Evolutionary conservation across 2,329 filamentous ascomycete genomes (phyloP), one percentile per base, ranked within the genome.

Genomic region (Alternaria sp.): DNA sequence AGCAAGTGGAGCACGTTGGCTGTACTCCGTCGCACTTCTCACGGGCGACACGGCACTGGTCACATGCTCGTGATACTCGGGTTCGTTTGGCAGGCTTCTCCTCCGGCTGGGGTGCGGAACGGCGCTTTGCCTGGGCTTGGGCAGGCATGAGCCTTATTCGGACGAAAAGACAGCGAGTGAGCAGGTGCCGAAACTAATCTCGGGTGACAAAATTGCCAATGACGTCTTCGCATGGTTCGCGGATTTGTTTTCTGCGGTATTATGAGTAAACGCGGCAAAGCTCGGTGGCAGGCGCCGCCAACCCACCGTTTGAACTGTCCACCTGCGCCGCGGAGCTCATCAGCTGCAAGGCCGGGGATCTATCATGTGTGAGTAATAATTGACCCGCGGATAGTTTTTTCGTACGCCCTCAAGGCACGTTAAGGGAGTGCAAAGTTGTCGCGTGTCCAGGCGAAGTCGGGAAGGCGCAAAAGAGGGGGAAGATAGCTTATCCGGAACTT

Each of bases 11-110:
- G 76, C 91, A 93, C 13, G 83, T 82, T 6, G 90, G 90, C 67
- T 89, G 87, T 11, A 83, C 82, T 15, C 91, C 91, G 72, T 93
- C 90, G 78, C 91, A 93, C 74, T 91, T 92, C 77, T 92, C 90
- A 65, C 89, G 86, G 54, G 88, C 88, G 13, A 84, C 84, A 50
- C 90, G 86, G 73, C 90, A 92, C 68, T 88, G 88, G 71, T 92
- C 89, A 78, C 90, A 92, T 32, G 90, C 90, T 65, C 89, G 83
- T 26, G 89, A 91, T 8, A 91, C 89, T 62, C 89, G 83, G 69
- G 89, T 88, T 44, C 89, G 84, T 77, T 90, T 77, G 72, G 61
- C 68, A 59, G 67, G 73, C 44, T 62, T 75, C 55, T 69, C 68
- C 67, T 62, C 61, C 44, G 64, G 57, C 28, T 69, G 67, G 28